Conservation (phyloP, 2,329 filamentous ascomycete genomes). For the Cladosporium velox region DNA sequence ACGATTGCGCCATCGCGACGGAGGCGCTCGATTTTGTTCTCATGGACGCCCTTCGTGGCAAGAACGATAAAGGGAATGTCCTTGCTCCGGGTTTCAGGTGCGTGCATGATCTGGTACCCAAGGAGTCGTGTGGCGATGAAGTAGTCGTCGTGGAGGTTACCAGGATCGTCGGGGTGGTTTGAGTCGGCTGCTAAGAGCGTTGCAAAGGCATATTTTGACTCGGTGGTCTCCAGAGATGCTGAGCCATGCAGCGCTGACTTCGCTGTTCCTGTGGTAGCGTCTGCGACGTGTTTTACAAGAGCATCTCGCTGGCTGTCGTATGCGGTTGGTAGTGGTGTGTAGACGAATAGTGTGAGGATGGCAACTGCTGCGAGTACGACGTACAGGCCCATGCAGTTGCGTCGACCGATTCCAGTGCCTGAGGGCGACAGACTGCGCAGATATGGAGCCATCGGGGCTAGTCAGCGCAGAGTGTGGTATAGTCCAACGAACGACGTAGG, state of each 20-base stretch:
- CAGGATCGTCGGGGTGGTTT: constrained; percentile 22
- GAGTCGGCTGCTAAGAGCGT: constrained; percentile 32
- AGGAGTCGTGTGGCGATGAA: constrained; percentile 36
- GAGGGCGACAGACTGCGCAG: constrained; percentile 17
- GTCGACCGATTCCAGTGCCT: constrained; percentile 11
- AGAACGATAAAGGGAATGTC: constrained; percentile 37
- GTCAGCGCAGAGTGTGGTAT: not conserved
- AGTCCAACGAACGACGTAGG: not conserved
- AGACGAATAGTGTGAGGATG: constrained; percentile 16
- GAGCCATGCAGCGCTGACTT: not conserved
- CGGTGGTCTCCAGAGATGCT: constrained; percentile 3
- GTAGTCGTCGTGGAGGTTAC: constrained; percentile 32
- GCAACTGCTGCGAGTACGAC: constrained; percentile 6
- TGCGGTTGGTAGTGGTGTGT: constrained; percentile 15
- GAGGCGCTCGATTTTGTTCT: constrained; percentile 32
- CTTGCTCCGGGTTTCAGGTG: constrained; percentile 32
- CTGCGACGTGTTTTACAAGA: constrained; percentile 16
- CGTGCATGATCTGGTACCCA: constrained; percentile 37
- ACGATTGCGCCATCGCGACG: constrained; percentile 35
- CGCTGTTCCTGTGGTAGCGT: not conserved
- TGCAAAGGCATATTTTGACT: constrained; percentile 33
- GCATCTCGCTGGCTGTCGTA: constrained; percentile 19
- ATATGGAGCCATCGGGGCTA: constrained; percentile 7
- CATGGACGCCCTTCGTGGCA: constrained; percentile 32
- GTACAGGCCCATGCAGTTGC: constrained; percentile 15